Evolutionary conservation across 1,284 basidiomycete species (phyloP).

Genomic region (Apiotrichum brassicae): DNA sequence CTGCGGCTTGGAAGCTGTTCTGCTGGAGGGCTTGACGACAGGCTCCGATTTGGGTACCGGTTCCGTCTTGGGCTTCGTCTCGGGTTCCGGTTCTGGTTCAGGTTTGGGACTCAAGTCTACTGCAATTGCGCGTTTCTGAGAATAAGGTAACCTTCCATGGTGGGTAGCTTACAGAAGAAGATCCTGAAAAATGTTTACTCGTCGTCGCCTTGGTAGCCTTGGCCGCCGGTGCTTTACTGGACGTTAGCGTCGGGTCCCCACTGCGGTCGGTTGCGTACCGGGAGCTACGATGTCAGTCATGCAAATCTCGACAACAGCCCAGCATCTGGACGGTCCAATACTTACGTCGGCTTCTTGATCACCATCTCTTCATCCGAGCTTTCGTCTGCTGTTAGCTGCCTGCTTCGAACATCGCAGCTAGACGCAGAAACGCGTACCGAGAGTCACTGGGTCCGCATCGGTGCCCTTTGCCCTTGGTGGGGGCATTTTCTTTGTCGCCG

Average conservation of each 20-base stretch:
- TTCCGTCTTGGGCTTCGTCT: conserved; percentile 10
- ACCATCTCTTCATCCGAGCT: conserved; percentile 35
- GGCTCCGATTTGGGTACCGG: not conserved
- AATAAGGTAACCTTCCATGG: conserved; percentile 3
- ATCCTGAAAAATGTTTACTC: conserved; percentile 31
- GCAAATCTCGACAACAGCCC: not conserved
- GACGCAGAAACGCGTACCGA: no score
- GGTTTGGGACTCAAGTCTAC: conserved; percentile 8
- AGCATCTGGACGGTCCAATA: not conserved
- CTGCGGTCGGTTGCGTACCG: not conserved
- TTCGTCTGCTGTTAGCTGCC: conserved; percentile 23
- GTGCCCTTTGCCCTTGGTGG: not conserved
- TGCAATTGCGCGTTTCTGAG: conserved; percentile 11
- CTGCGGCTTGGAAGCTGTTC: not conserved
- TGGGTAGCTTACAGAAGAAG: conserved; percentile 14
- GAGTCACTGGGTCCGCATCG: conserved; percentile 6
- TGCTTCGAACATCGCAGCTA: no score
- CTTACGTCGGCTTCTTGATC: conserved; percentile 21
- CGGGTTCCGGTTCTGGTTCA: conserved; percentile 8
- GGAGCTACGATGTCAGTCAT: not conserved
- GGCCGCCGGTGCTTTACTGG: conserved; percentile 1
- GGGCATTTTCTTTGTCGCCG: not conserved
- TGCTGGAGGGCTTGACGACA: no score
- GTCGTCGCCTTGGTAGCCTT: conserved; percentile 15
- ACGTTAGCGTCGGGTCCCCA: not conserved